These are phyloP conservation scores for Bipolaris bicolor DNA, from an alignment of 2,329 filamentous ascomycete species.

Conservation along the genomic window DNA sequence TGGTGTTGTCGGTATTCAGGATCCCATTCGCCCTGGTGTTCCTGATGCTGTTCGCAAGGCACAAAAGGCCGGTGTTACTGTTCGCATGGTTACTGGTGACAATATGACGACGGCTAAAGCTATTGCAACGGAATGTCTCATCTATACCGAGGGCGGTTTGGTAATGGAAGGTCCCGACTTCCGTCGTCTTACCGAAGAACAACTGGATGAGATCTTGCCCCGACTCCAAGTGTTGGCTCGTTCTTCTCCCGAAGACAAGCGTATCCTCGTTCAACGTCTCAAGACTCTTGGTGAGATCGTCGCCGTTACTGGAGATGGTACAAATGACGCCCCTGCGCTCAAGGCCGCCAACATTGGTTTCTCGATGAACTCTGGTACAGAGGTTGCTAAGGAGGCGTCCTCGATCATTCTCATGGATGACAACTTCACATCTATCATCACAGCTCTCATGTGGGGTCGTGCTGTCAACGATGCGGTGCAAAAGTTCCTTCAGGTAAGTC, in stretches of 20 bases:
- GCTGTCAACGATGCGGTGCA: slow-evolving; percentile 99
- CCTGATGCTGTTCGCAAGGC: slow-evolving; percentile 83
- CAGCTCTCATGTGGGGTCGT: slow-evolving; percentile 91
- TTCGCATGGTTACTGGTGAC: slow-evolving; percentile 96
- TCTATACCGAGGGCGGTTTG: slow-evolving; percentile 80
- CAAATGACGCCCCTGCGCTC: slow-evolving; percentile 94
- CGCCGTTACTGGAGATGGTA: slow-evolving; percentile 96
- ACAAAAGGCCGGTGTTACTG: slow-evolving; percentile 87
- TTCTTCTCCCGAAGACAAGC: slow-evolving; percentile 96
- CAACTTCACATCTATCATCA: slow-evolving; percentile 96
- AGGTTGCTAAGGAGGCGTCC: slow-evolving; percentile 91
- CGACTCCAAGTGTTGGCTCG: slow-evolving; percentile 88
- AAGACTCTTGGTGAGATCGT: slow-evolving; percentile 90
- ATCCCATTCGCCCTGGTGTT: slow-evolving; percentile 92
- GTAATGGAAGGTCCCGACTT: slow-evolving; percentile 88
- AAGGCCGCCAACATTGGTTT: slow-evolving; percentile 99
- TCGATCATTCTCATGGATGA: slow-evolving; percentile 98
- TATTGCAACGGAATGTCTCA: slow-evolving; percentile 92
- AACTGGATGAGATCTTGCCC: slow-evolving; percentile 82
- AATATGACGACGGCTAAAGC: slow-evolving; percentile 95
- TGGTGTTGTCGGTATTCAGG: slow-evolving; percentile 91
- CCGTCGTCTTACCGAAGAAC: slow-evolving; percentile 75
- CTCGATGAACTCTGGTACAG: slow-evolving; percentile 92
- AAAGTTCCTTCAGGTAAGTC: slow-evolving; percentile 79
- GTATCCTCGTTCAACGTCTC: slow-evolving; percentile 89